These are phyloP conservation scores for Thozetella sp. DNA, from an alignment of 495 filamentous ascomycete genomes.

Conservation along the genomic window DNA sequence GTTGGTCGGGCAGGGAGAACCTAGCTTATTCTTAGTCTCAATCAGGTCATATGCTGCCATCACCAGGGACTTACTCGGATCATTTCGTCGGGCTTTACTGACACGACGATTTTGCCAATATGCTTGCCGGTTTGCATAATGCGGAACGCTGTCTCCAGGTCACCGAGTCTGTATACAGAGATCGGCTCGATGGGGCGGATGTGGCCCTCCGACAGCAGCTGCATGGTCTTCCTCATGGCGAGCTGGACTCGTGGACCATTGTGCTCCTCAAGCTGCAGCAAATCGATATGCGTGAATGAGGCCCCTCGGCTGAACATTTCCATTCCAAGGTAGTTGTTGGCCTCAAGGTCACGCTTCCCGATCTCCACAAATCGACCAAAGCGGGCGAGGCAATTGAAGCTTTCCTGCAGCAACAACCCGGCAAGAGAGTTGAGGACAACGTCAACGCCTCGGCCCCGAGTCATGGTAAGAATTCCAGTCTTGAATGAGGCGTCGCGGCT, in stretches of 20 bases:
- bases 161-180: slow-evolving; percentile 19
- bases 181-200: slow-evolving; percentile 20
- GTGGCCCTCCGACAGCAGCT: slow-evolving; percentile 19
- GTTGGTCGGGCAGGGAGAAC: neutral
- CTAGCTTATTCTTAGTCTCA: neutral
- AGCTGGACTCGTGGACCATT: slow-evolving; percentile 17
- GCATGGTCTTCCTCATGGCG: neutral
- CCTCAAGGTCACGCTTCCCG: slow-evolving; percentile 43
- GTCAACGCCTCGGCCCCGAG: slow-evolving; percentile 53
- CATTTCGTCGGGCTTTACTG: neutral
- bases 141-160: slow-evolving; percentile 34
- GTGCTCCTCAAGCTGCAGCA: slow-evolving; percentile 20
- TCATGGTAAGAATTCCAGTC: slow-evolving; percentile 42
- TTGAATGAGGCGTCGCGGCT: slow-evolving; percentile 40
- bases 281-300: slow-evolving; percentile 30
- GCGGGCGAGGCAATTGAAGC: slow-evolving; percentile 53
- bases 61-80: neutral
- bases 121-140: slow-evolving; percentile 41
- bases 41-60: too few relatives aligned
- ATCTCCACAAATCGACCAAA: slow-evolving; percentile 63
- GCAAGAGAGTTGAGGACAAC: slow-evolving; percentile 63
- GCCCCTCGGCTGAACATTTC: slow-evolving; percentile 36
- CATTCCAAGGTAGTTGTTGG: slow-evolving; percentile 37
- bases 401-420: slow-evolving; percentile 52
- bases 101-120: slow-evolving; percentile 52